Conservation (phyloP, 176 grass and related monocot genomes). For the Juncus effusus region DNA sequence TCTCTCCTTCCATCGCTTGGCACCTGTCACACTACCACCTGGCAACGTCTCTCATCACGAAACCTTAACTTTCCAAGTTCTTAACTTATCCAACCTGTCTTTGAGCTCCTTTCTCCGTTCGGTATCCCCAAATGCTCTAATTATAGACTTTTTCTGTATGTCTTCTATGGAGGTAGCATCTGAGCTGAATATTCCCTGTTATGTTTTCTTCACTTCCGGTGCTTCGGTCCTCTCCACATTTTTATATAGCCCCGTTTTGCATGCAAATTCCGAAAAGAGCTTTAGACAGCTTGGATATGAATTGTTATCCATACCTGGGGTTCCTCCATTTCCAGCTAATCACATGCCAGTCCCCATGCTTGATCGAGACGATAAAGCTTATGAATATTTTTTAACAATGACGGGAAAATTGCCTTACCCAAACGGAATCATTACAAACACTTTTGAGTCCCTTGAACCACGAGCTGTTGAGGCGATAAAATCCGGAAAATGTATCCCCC, state of each 20-base stretch:
- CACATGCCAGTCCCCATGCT: conserved; percentile 18
- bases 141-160: conserved; percentile 50
- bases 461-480: conserved; percentile 22
- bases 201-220: conserved; percentile 36
- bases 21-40: conserved; percentile 5
- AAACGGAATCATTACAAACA: conserved; percentile 48
- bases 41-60: conserved; percentile 23
- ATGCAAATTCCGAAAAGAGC: conserved; percentile 5
- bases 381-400: conserved; percentile 4
- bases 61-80: conserved; percentile 4
- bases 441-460: conserved; percentile 45
- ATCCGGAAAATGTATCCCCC: conserved; percentile 22
- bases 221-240: neutral
- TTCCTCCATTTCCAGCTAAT: conserved; percentile 30
- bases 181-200: conserved; percentile 43
- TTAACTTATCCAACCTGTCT: conserved; percentile 12
- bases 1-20: conserved; percentile 36
- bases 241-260: neutral
- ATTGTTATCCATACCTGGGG: neutral
- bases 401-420: conserved; percentile 5
- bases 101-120: conserved; percentile 34
- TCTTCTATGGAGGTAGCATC: conserved; percentile 29
- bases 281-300: conserved; percentile 19
- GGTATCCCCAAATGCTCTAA: conserved; percentile 26
- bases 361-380: conserved; percentile 31